Evolutionary conservation across 2,329 filamentous ascomycete genomes (phyloP), one percentile per base, ranked within the genome.

Genomic region (Penicillium verrucosum): DNA sequence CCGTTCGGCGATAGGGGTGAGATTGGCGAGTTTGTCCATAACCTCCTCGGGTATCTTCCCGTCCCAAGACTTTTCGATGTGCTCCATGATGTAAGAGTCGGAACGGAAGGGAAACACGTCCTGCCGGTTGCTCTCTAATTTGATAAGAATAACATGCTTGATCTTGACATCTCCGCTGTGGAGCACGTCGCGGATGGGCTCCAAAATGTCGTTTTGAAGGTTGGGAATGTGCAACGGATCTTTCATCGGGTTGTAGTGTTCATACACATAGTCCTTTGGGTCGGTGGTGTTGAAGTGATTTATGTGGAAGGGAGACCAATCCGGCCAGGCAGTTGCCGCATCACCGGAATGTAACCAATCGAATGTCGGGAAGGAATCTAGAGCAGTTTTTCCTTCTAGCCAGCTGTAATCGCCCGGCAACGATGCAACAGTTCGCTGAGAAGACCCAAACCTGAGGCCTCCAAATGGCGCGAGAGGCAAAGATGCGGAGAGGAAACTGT

Each of bases 31-130:
- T 37, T 59, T 60, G 10, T 59, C 41, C 36, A 62, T 37, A 12
- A 65, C 69, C 1, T 67, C 64, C 0, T 69, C 54, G 0, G 76
- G 75, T 1, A 78, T 61, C 7, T 68, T 55, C 4, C 70, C 57
- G 6, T 68, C 56, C 16, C 67, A 74, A 6, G 70, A 71, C 8
- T 75, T 62, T 65, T 69, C 73, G 9, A 78, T 69, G n/a, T 63
- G 63, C 11, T 68, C 34, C 25, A 71, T 49, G n/a, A 69, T 54
- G 3, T 72, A 73, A 2, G 70, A 63, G 53, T 74, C 74, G 37
- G 77, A 76, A 21, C 61, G 62, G 32, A 79, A 60, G 0, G 77
- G 77, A 36, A 79, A 79, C 1, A 78, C 71, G 40, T 79, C 77
- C 21, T 76, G 74, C 29, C 77, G 69, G 4, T 76, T 78, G 45